phyloP scores from a whole-genome alignment of 805 yeast genomes.

The Sugiyamaella mastotermitis region DNA sequence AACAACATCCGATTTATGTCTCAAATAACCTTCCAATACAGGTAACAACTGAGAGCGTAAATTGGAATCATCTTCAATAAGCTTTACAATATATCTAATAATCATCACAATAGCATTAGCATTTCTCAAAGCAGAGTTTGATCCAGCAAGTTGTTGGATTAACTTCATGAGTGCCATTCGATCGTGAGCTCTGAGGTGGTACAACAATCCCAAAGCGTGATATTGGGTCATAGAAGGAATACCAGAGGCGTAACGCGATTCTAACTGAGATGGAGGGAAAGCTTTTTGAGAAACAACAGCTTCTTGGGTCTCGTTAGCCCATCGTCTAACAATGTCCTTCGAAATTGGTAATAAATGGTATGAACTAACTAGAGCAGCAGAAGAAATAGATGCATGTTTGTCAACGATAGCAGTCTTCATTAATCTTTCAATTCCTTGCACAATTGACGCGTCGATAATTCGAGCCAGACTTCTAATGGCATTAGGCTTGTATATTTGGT shows the following conservation, averaged over 20 bases:
- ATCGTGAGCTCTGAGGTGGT: conserved; percentile 83
- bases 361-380: conserved; percentile 91
- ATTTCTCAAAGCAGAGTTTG: conserved; percentile 56
- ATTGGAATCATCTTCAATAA: conserved; percentile 60
- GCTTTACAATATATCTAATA: conserved; percentile 72
- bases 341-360: conserved; percentile 87
- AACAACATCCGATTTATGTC: conserved; percentile 81
- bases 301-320: conserved; percentile 92
- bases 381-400: conserved; percentile 76
- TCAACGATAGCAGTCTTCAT: conserved; percentile 92
- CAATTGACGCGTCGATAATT: conserved; percentile 78
- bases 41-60: conserved; percentile 55
- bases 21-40: conserved; percentile 62
- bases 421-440: conserved; percentile 86
- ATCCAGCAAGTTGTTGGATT: conserved; percentile 64
- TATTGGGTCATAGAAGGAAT: conserved; percentile 81
- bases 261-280: conserved; percentile 16
- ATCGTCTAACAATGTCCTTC: conserved; percentile 85
- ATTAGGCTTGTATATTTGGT: conserved; percentile 80
- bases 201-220: conserved; percentile 89
- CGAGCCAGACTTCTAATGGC: conserved; percentile 89
- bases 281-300: conserved; percentile 61
- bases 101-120: conserved; percentile 82
- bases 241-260: conserved; percentile 26
- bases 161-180: conserved; percentile 89